Conservation (phyloP, 2,329 filamentous ascomycete genomes). For the Phoma sp. region DNA sequence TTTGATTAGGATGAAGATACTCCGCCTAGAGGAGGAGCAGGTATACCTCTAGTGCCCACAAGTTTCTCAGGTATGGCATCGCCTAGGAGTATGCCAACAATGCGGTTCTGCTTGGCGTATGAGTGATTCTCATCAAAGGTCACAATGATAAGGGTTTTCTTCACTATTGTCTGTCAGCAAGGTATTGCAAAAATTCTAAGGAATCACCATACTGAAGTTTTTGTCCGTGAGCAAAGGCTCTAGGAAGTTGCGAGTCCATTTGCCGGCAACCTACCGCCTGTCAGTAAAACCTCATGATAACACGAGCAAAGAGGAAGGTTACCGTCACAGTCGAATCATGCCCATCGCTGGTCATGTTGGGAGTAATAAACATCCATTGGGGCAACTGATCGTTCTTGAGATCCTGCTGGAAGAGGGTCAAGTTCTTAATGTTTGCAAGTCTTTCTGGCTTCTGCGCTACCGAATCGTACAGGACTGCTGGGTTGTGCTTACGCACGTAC, state of each 20-base stretch:
- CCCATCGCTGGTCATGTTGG: conserved; percentile 75
- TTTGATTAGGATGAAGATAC: too few relatives aligned
- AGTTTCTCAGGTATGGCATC: conserved; percentile 71
- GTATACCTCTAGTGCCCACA: conserved; percentile 60
- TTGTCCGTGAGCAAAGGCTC: conserved; percentile 71
- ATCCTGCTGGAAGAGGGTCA: conserved; percentile 65
- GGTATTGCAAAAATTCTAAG: not conserved
- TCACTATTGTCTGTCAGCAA: conserved; percentile 46
- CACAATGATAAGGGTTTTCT: conserved; percentile 75
- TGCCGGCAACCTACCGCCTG: conserved; percentile 59
- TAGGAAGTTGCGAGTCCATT: conserved; percentile 72
- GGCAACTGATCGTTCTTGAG: conserved; percentile 31
- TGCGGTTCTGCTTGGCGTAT: conserved; percentile 69
- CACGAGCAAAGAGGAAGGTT: too few relatives aligned
- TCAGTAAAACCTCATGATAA: too few relatives aligned
- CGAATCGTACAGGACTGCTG: conserved; percentile 68
- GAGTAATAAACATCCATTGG: conserved; percentile 50
- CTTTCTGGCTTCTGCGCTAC: conserved; percentile 65
- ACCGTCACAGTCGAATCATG: conserved; percentile 73
- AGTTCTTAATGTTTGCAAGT: conserved; percentile 74
- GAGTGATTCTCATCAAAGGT: conserved; percentile 81
- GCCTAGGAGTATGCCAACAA: conserved; percentile 74
- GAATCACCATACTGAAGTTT: conserved; percentile 61
- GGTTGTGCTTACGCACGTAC: conserved; percentile 86
- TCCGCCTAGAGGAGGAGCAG: too few relatives aligned